Evolutionary conservation across 2,329 filamentous ascomycete species (phyloP).

Genomic region (Microdochium bolleyi): DNA sequence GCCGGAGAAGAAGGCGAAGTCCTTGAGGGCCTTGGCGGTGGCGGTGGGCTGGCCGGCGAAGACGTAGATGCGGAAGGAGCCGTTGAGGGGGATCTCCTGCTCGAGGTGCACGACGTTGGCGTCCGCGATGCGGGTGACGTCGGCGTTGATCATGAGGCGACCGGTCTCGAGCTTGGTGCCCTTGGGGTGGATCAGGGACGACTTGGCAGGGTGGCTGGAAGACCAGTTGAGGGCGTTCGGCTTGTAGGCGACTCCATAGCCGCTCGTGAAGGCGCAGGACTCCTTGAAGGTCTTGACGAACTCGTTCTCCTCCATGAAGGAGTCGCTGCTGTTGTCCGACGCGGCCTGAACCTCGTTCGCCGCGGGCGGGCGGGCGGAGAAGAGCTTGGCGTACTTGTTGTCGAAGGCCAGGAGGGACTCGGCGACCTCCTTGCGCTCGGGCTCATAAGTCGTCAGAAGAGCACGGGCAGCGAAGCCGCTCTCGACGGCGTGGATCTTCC

Average conservation of each 20-base stretch:
- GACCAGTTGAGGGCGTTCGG: conserved; percentile 83
- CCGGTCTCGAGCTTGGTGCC: conserved; percentile 63
- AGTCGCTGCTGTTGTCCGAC: conserved; percentile 25
- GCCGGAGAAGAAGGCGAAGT: conserved; percentile 59
- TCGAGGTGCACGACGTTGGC: conserved; percentile 87
- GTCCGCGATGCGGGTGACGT: conserved; percentile 80
- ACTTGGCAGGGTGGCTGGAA: conserved; percentile 60
- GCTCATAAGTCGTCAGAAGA: conserved; percentile 77
- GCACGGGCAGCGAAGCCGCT: conserved; percentile 68
- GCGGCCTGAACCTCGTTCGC: conserved; percentile 66
- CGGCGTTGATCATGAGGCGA: conserved; percentile 66
- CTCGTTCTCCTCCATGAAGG: conserved; percentile 53
- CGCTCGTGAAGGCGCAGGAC: conserved; percentile 84
- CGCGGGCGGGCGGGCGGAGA: conserved; percentile 70
- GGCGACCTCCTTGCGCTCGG: conserved; percentile 76
- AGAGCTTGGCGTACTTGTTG: conserved; percentile 81
- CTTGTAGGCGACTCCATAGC: conserved; percentile 82
- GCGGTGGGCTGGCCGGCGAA: conserved; percentile 65
- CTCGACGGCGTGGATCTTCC: conserved; percentile 93
- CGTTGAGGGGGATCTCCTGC: conserved; percentile 83
- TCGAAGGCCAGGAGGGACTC: conserved; percentile 82
- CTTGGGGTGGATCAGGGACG: conserved; percentile 58
- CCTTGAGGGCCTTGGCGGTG: conserved; percentile 55
- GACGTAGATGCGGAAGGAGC: conserved; percentile 77
- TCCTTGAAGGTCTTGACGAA: conserved; percentile 90